A percentile compares a stretch with the other conserved stretches of the same genome.
Evolutionary conservation across 1,284 basidiomycete species (phyloP).

Genomic region (Ustilago sp.): DNA sequence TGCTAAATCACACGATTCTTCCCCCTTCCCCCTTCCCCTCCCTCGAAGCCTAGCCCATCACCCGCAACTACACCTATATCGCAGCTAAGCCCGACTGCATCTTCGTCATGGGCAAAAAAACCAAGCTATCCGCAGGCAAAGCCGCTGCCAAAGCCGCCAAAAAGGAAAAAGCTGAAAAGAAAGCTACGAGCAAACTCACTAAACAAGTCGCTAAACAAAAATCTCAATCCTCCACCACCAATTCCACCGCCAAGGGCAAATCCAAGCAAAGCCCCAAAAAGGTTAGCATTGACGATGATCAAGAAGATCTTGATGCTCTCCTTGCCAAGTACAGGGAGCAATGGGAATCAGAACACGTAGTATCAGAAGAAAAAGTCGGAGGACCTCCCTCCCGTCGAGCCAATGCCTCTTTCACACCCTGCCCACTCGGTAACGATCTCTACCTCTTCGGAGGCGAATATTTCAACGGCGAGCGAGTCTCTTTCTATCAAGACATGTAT

Average conservation of each 20-base stretch:
- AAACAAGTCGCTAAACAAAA: conserved; percentile 57
- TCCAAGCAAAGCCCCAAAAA: conserved; percentile 47
- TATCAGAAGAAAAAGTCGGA: conserved; percentile 61
- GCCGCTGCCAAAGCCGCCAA: conserved; percentile 67
- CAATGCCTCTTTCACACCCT: conserved; percentile 68
- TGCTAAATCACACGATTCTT: conserved; percentile 3
- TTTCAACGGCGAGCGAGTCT: conserved; percentile 66
- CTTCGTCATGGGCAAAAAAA: conserved; percentile 65
- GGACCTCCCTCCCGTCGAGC: conserved; percentile 61
- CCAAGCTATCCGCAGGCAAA: conserved; percentile 62
- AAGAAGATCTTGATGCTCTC: conserved; percentile 67
- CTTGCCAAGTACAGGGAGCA: conserved; percentile 61
- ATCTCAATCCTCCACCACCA: conserved; percentile 16
- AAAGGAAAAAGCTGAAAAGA: conserved; percentile 67
- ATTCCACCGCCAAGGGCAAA: conserved; percentile 14
- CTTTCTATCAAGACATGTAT: conserved; percentile 68
- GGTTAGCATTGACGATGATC: conserved; percentile 52
- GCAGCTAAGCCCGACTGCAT: neutral
- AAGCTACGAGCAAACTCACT: conserved; percentile 60
- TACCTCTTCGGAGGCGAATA: conserved; percentile 69
- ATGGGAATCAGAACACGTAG: conserved; percentile 64
- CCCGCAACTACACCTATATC: neutral
- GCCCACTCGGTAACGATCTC: conserved; percentile 66
- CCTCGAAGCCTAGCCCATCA: neutral
- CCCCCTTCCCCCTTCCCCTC: neutral